phyloP scores from a whole-genome alignment of 1,139 yeast genomes.

The Pichia cactophila region DNA sequence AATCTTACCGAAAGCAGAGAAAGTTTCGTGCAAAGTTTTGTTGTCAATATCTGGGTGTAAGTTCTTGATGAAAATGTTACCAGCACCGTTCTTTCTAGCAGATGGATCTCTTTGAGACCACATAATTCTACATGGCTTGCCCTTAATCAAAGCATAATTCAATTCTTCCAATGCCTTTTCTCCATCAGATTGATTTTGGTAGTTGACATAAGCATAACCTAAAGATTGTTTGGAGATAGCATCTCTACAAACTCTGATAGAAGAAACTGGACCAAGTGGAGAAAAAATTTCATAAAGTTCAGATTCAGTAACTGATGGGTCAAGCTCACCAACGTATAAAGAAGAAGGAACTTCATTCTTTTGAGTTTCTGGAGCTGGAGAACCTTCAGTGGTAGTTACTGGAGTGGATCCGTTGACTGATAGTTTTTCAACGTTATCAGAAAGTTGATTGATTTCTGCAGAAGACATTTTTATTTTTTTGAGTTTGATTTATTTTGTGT shows the following conservation, averaged over 20 bases:
- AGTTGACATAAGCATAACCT: constrained; percentile 98
- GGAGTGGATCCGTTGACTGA: constrained; percentile 32
- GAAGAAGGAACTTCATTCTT: constrained; percentile 52
- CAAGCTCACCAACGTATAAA: constrained; percentile 95
- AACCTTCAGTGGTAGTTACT: constrained; percentile 30
- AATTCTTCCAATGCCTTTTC: constrained; percentile 92
- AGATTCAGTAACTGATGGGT: constrained; percentile 90
- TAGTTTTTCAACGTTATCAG: constrained; percentile 52
- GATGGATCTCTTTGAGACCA: constrained; percentile 99
- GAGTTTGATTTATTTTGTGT: constrained; percentile 8
- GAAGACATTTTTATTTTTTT: constrained; percentile 36
- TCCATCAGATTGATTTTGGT: constrained; percentile 83
- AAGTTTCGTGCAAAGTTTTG: constrained; percentile 97
- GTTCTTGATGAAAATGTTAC: constrained; percentile 97
- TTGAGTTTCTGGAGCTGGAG: constrained; percentile 31
- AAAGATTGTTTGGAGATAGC: constrained; percentile 94
- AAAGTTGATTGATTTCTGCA: constrained; percentile 41
- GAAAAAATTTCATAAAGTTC: constrained; percentile 90
- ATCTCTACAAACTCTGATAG: constrained; percentile 98
- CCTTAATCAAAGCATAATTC: constrained; percentile 90
- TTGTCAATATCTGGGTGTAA: constrained; percentile 97
- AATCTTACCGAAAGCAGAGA: constrained; percentile 93
- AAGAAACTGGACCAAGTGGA: constrained; percentile 90
- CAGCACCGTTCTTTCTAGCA: constrained; percentile 90
- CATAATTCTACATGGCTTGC: constrained; percentile 98